Evolutionary conservation across 805 yeast genomes (phyloP).

Genomic region (Starmerella tilneyi): DNA sequence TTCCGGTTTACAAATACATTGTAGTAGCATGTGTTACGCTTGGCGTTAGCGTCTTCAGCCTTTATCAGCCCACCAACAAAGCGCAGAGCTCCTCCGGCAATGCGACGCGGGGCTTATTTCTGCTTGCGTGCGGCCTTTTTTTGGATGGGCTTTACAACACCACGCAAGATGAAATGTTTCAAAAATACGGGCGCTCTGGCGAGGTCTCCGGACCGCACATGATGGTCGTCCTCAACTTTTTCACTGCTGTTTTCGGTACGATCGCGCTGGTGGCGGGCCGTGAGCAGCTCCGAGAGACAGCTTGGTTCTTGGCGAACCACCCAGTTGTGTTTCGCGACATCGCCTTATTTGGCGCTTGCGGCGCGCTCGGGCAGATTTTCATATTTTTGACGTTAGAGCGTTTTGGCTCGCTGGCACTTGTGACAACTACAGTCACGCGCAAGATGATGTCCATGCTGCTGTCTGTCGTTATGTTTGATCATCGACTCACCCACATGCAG

Average conservation of each 20-base stretch:
- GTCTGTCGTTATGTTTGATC: conserved; percentile 82
- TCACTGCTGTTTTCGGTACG: conserved; percentile 35
- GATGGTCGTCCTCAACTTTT: conserved; percentile 60
- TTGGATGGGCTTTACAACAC: conserved; percentile 90
- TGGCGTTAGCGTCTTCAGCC: conserved; percentile 76
- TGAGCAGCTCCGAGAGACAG: conserved; percentile 42
- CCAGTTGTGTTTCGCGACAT: conserved; percentile 53
- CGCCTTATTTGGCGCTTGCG: conserved; percentile 58
- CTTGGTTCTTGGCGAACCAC: conserved; percentile 40
- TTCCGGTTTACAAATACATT: conserved; percentile 63
- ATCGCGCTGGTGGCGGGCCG: conserved; percentile 37
- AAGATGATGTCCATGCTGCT: conserved; percentile 92
- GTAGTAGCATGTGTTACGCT: conserved; percentile 70
- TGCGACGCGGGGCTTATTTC: conserved; percentile 45
- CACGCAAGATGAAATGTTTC: conserved; percentile 78
- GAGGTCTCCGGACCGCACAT: conserved; percentile 71
- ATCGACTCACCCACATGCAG: conserved; percentile 50
- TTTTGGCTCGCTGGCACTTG: conserved; percentile 74
- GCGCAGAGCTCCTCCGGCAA: conserved; percentile 30
- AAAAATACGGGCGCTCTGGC: conserved; percentile 30
- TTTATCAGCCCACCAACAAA: conserved; percentile 28
- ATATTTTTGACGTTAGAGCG: conserved; percentile 73
- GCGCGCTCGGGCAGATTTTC: conserved; percentile 90
- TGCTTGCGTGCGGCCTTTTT: conserved; percentile 53
- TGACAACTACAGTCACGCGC: conserved; percentile 91